Base-by-base conservation (phyloP, 2,329 filamentous ascomycete genomes). In the Cercospora zeina region DNA sequence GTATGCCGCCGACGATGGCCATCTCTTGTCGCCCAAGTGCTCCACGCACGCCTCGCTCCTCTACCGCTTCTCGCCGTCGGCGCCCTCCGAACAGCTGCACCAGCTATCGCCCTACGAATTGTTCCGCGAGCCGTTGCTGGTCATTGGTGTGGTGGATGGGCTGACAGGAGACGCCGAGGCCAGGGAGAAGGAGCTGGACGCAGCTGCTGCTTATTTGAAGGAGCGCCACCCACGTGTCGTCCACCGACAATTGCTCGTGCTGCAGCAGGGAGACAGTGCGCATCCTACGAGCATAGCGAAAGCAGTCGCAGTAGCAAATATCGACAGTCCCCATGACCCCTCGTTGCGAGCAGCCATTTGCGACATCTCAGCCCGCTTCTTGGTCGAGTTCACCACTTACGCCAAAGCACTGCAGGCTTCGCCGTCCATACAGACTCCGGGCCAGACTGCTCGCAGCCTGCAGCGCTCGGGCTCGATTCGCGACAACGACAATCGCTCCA, bases 51-150 rank as follows among this genome's bases (percentile, higher is more conserved):
- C 93, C 64, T 87, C 88, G 71, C 89, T 97, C 64, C 83, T 97
- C 70, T 97, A 95, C 82, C 89, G 96, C 74, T 84, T 97, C 65
- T 87, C 89, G 62, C 91, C 90, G 64, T 88, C 91, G 71, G 81
- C 89, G 59, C 89, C 91, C 24, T 87, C 90, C n/a, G 83, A 87
- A 33, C 91, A 90, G 33, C 91, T 96, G 73, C 81, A 91, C 47
- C 84, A 90, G 19, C 79, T 96, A 42, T 89, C 89, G 37, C 93
- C 95, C 0, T 97, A 97, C 79, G 95, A 99, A 75, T 81, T 93
- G 47, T 96, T 91, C 75, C 85, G 93, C 69, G 91, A 96, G 74
- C 89, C 91, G 8, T 81, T 97, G 58, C 85, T 89, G 56, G 82
- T 97, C 27, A 84, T 99, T 65, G 93, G 91, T 2, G 82, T 97